Evolutionary conservation across 2,329 filamentous ascomycete genomes (phyloP).

Genomic region (Alternaria triticina): DNA sequence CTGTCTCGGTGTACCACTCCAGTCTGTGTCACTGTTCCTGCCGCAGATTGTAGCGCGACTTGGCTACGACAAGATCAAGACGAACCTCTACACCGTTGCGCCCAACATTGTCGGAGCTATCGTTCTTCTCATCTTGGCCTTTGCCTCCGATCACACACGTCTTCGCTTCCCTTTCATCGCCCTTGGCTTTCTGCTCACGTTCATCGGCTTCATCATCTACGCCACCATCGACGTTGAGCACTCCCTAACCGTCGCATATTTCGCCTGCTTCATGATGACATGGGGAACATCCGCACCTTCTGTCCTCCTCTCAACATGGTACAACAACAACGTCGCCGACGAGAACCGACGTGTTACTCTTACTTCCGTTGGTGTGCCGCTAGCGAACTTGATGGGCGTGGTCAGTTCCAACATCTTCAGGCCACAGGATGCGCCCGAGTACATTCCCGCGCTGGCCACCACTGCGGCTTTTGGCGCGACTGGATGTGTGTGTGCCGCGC

Average conservation of each 20-base stretch:
- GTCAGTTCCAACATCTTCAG: slow-evolving; percentile 73
- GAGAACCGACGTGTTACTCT: slow-evolving; percentile 74
- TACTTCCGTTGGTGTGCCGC: slow-evolving; percentile 74
- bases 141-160: slow-evolving; percentile 70
- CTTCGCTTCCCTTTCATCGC: slow-evolving; percentile 76
- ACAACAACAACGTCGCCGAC: slow-evolving; percentile 83
- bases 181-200: slow-evolving; percentile 74
- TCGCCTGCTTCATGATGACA: slow-evolving; percentile 81
- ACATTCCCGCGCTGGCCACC: slow-evolving; percentile 69
- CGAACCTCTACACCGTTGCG: slow-evolving; percentile 82
- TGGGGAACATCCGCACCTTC: slow-evolving; percentile 79
- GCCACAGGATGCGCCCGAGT: slow-evolving; percentile 68
- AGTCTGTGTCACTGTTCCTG: slow-evolving; percentile 63
- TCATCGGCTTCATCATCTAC: slow-evolving; percentile 80
- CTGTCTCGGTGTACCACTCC: slow-evolving; percentile 65
- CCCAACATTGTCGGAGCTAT: slow-evolving; percentile 77
- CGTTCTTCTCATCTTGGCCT: slow-evolving; percentile 75
- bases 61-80: slow-evolving; percentile 64
- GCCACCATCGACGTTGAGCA: slow-evolving; percentile 69
- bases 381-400: slow-evolving; percentile 79
- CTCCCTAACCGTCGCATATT: slow-evolving; percentile 72
- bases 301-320: slow-evolving; percentile 72
- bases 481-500: slow-evolving; percentile 62
- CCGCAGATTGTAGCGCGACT: slow-evolving; percentile 64
- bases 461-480: slow-evolving; percentile 68